Evolutionary conservation across 805 yeast genomes (phyloP).

Genomic region (Starmerella bombi): DNA sequence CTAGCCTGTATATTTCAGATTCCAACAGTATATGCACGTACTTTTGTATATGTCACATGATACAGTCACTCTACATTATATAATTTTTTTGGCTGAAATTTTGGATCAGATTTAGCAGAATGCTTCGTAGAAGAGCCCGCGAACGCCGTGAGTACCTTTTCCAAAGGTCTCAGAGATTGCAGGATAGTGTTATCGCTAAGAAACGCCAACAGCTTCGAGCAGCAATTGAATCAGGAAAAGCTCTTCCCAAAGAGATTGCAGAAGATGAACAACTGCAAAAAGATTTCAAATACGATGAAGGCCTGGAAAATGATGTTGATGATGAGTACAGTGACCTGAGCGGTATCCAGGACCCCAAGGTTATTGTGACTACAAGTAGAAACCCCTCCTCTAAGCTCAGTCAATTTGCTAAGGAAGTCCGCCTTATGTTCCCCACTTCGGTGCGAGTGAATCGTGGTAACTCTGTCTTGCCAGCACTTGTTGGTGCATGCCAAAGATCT

Average conservation of each 20-base stretch:
- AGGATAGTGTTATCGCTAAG: constrained; percentile 73
- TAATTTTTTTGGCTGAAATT: no score
- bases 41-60: no score
- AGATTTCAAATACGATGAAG: constrained; percentile 78
- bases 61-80: no score
- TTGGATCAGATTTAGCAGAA: constrained; percentile 7
- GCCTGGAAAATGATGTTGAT: constrained; percentile 50
- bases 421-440: constrained; percentile 77
- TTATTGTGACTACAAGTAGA: constrained; percentile 86
- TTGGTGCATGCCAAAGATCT: constrained; percentile 66
- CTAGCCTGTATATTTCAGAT: no score
- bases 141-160: constrained; percentile 90
- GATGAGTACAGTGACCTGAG: constrained; percentile 83
- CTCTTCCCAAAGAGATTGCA: constrained; percentile 77
- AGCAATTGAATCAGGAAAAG: constrained; percentile 83
- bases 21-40: no score
- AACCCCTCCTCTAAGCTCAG: constrained; percentile 73
- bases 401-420: constrained; percentile 88
- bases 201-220: constrained; percentile 76
- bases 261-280: constrained; percentile 72
- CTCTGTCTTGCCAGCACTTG: constrained; percentile 70
- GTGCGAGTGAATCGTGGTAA: constrained; percentile 88
- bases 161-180: constrained; percentile 76
- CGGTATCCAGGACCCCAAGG: constrained; percentile 81
- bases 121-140: constrained; percentile 86